Evolutionary conservation across 2,329 filamentous ascomycete species (phyloP).

Genomic region (Xylaria sp.): DNA sequence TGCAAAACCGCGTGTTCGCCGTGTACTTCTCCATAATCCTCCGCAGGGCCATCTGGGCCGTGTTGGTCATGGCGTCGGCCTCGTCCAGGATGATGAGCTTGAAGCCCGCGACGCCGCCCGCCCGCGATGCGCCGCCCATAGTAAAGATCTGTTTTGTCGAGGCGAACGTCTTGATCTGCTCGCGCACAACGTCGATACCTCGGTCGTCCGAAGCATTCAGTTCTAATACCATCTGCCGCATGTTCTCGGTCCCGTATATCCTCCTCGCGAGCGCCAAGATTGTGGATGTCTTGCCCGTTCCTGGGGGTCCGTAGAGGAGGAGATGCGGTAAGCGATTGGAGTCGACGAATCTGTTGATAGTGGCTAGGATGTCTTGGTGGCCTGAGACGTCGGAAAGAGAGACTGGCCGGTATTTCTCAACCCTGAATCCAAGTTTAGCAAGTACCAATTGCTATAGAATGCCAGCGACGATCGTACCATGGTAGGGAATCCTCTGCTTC

Average conservation of each 20-base stretch:
- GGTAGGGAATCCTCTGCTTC: conserved; percentile 92
- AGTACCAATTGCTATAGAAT: neutral
- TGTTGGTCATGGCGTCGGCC: conserved; percentile 99
- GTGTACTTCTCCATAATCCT: conserved; percentile 99
- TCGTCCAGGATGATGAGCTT: conserved; percentile 98
- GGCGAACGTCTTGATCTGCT: conserved; percentile 99
- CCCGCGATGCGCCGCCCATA: conserved; percentile 54
- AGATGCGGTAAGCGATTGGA: conserved; percentile 93
- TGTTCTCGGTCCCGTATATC: conserved; percentile 89
- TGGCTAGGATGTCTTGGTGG: conserved; percentile 95
- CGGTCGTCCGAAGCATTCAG: conserved; percentile 96
- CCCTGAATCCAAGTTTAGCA: conserved; percentile 57
- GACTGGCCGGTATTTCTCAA: conserved; percentile 93
- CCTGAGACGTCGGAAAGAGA: conserved; percentile 91
- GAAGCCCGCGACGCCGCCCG: conserved; percentile 68
- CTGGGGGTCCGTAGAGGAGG: conserved; percentile 92
- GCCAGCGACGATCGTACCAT: conserved; percentile 61
- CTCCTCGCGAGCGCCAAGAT: conserved; percentile 88
- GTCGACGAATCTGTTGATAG: conserved; percentile 97
- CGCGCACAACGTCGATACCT: conserved; percentile 95
- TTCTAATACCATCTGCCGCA: conserved; percentile 98
- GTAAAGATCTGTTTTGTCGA: conserved; percentile 97
- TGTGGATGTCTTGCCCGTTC: conserved; percentile 97
- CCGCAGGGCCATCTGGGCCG: conserved; percentile 94
- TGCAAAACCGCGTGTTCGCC: conserved; percentile 94